These are phyloP conservation scores for Globisporangium spinosum DNA, from an alignment of 352 stramenopile genomes.

Conservation along the genomic window DNA sequence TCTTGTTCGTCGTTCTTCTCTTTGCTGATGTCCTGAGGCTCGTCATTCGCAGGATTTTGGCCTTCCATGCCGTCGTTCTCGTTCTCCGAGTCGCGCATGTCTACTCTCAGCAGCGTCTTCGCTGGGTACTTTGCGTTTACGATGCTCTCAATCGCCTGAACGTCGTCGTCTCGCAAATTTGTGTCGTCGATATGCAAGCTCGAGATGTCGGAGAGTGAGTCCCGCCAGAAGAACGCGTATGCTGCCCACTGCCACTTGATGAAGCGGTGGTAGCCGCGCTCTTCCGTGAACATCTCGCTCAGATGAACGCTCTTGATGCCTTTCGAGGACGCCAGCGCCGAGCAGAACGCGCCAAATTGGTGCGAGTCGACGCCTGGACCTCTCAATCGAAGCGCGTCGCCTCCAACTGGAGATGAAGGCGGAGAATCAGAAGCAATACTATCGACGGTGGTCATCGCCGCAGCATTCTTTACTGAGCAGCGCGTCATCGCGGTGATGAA, in stretches of 20 bases:
- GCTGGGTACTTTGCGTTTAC: slow-evolving; percentile 14
- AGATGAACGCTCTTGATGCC: slow-evolving; percentile 8
- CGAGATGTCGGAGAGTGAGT: slow-evolving; percentile 3
- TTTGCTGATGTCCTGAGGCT: neutral
- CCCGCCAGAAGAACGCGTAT: slow-evolving; percentile 19
- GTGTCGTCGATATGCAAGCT: slow-evolving; percentile 14
- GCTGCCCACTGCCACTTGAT: slow-evolving; percentile 19
- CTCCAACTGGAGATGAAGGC: neutral
- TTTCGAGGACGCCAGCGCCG: slow-evolving; percentile 11
- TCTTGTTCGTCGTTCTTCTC: neutral
- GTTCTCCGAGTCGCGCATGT: neutral
- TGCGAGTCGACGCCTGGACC: slow-evolving; percentile 14
- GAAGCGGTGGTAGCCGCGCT: slow-evolving; percentile 7
- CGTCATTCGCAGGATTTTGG: neutral
- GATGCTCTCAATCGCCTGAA: slow-evolving; percentile 11
- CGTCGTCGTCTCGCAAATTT: slow-evolving; percentile 8
- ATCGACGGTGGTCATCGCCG: neutral
- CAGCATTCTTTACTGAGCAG: neutral
- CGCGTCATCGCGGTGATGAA: slow-evolving; percentile 15
- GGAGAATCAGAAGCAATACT: neutral
- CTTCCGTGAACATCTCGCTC: slow-evolving; percentile 15
- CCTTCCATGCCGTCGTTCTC: neutral
- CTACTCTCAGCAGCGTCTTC: slow-evolving; percentile 4
- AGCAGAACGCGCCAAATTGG: slow-evolving; percentile 20
- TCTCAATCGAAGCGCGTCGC: neutral